Evolutionary conservation across 371 early-diverging fungal species (phyloP), one percentile per base, ranked within the genome.

Genomic region (Parasitella parasitica): DNA sequence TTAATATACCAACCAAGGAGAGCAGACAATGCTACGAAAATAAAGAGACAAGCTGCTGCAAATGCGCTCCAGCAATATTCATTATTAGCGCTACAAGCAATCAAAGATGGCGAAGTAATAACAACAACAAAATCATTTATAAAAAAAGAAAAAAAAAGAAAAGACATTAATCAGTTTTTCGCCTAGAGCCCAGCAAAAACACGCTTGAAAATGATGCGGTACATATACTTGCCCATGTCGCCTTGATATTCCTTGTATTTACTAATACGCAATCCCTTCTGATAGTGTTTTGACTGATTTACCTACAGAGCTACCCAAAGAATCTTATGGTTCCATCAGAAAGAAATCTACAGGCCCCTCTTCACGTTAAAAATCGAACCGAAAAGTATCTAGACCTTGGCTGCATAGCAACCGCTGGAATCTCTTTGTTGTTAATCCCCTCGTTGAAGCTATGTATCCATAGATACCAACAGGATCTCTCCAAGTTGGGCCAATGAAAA

Each of bases 171-270:
- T 37, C 20, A 37, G 0, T 16, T 15, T 20, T 30, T 20, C 20
- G 18, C n/a, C n/a, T 38, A 70, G 70, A 66, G 55, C 50, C 70
- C 70, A n/a, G 66, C 70, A 48, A 66, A 60, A n/a, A 70, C 63
- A n/a, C 57, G 70, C 15, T 22, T 70, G n/a, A 66, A 60, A 28
- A 57, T 63, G 63, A 70, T 70, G 70, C 53, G 63, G 70, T 69
- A 64, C 27, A 13, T n/a, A n/a, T n/a, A n/a, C n/a, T n/a, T n/a
- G n/a, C n/a, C n/a, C n/a, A n/a, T n/a, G n/a, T n/a, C n/a, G n/a
- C n/a, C n/a, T n/a, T n/a, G n/a, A n/a, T n/a, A n/a, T n/a, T n/a
- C n/a, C n/a, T n/a, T n/a, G n/a, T n/a, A n/a, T n/a, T n/a, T n/a
- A n/a, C n/a, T n/a, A n/a, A n/a, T n/a, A n/a, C n/a, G n/a, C n/a